These are phyloP conservation scores for Galeopsis tetrahit DNA, from an alignment of 257 asterid species.

Conservation along the genomic window DNA sequence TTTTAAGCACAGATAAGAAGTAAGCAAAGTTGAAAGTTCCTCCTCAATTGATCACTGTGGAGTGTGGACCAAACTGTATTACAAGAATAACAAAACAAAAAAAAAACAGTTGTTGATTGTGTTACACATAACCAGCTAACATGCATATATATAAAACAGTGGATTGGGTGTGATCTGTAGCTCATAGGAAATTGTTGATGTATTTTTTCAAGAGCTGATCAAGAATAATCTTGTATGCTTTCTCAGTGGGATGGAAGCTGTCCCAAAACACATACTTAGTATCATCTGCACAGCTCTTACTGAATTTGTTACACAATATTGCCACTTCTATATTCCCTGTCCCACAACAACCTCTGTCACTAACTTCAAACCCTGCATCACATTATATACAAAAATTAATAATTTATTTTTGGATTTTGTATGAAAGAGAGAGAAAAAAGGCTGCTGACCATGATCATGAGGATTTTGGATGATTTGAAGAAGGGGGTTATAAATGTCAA, in stretches of 20 bases:
- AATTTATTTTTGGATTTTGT: no score
- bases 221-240: constrained; percentile 41
- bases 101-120: no score
- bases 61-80: no score
- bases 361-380: constrained; percentile 47
- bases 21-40: no score
- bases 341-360: constrained; percentile 58
- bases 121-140: no score
- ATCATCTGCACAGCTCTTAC: constrained; percentile 41
- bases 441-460: constrained; percentile 42
- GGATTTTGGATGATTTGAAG: constrained; percentile 53
- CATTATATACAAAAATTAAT: background rate
- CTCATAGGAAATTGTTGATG: constrained; percentile 28
- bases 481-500: constrained; percentile 49
- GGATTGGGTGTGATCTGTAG: background rate
- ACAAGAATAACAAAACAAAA: no score
- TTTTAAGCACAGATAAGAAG: no score
- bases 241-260: constrained; percentile 56
- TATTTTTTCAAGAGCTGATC: constrained; percentile 34
- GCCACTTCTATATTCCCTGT: constrained; percentile 47
- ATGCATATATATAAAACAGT: no score
- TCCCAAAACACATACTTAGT: constrained; percentile 58
- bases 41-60: no score
- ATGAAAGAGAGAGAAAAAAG: no score
- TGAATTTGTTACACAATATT: constrained; percentile 41